Evolutionary conservation across 345 rosid genomes (phyloP), one percentile per base, ranked within the genome.

Genomic region (Clausena lansium): DNA sequence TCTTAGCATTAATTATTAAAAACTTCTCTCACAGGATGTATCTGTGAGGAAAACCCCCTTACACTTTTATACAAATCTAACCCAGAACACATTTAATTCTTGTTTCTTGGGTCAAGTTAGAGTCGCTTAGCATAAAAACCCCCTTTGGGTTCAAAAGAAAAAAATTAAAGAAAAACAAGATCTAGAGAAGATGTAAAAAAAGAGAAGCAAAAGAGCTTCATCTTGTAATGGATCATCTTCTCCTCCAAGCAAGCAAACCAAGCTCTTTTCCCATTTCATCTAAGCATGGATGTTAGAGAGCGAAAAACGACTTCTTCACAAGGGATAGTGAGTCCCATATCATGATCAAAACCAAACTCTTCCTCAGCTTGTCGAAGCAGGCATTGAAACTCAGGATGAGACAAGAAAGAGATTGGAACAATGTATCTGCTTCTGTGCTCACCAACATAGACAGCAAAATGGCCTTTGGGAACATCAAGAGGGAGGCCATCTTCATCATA

Each of bases 291-390:
- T 28, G 98, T 92, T 75, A 96, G 85, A 76, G 97, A 86, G 54
- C 87, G 94, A 80, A 96, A 96, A 77, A 88, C 93, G 17, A 86
- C 92, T 86, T 96, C 99, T 80, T 94, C 97, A 77, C 99, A 94
- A 71, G 99, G 99, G 75, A 96, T 92, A 15, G 98, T 95, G 66
- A 95, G 88, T 17, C 99, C 99, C 97, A 92, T 94, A 41, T 89
- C 91, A 60, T 96, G 97, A 76, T 82, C 90, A 33, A 94, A 96
- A 1, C 99, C 99, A 17, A 96, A 96, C 87, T 96, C 99, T 70
- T 96, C 99, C 80, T 96, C 99, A 1, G 99, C 97, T 76, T 78
- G 90, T 75, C 85, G 86, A 71, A 96, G 98, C 65, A 96, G 73
- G 82, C 81, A 83, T 58, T 90, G 97, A 75, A 96, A 96, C 71